Evolutionary conservation across 2,329 filamentous ascomycete genomes (phyloP), one percentile per base, ranked within the genome.

Genomic region (Colletotrichum paranaense): DNA sequence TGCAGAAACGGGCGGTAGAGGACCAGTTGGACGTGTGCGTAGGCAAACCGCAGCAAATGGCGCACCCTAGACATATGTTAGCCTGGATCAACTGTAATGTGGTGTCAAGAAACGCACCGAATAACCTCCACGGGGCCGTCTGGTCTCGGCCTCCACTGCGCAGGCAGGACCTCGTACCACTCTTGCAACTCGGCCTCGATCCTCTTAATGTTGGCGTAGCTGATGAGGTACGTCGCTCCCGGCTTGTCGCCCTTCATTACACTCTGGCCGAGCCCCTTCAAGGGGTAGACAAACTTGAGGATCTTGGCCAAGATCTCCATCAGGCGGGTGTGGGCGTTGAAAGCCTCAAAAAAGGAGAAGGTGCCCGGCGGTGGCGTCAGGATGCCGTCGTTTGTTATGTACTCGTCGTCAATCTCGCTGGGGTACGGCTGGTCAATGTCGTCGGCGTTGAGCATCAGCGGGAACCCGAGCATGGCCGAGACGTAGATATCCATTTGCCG

Each of bases 1-100:
- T 97, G 94, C 14, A 97, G 84, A 80, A 97, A 97, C 0, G 94
- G 94, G 22, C 94, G 88, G 78, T 97, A 97, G 2, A 97, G 84
- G 78, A 97, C 91, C 81, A 97, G 92, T 79, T 96, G 94, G 5
- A 95, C 93, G 78, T 96, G 93, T 2, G 93, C 93, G 79, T 94
- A 96, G n/a, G 92, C 90, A 81, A 97, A 92, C 46, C 94, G 89
- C 24, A 97, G 85, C 28, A 95, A 85, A 75, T 95, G 94, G 73
- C 94, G 93, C n/a, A 91, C 87, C 11, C 88, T 90, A 65, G 58
- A 28, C 30, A 12, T 46, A 9, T 11, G 42, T 71, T 67, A 71
- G 68, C 49, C n/a, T 38, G 7, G 5, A 53, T 26, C 46, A 19
- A 38, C 9, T 53, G 9, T 4, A 49, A 19, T 11, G 5, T 19